These are phyloP conservation scores for Cutaneotrichosporon sp. DNA, from an alignment of 1,284 basidiomycete species.

Conservation along the genomic window DNA sequence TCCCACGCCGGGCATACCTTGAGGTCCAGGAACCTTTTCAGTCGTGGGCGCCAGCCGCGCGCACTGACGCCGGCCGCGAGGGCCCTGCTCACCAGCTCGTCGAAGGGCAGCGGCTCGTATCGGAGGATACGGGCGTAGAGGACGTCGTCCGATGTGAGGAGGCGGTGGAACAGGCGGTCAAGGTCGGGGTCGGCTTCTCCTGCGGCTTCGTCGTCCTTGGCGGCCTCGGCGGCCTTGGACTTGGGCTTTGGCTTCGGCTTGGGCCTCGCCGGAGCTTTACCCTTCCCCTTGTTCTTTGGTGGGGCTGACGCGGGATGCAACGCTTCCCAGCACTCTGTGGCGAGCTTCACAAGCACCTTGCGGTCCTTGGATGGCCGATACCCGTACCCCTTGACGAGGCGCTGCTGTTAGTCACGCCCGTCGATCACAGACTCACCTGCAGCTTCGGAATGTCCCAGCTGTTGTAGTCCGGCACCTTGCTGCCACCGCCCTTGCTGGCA, in stretches of 20 bases:
- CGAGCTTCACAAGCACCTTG: conserved; percentile 35
- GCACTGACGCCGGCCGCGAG: conserved; percentile 35
- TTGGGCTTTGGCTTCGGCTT: neutral
- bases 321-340: conserved; percentile 46
- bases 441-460: conserved; percentile 40
- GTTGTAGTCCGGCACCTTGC: conserved; percentile 43
- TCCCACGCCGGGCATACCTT: conserved; percentile 34
- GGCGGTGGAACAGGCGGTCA: conserved; percentile 31
- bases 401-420: neutral
- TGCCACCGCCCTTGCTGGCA: conserved; percentile 9
- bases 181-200: conserved; percentile 39
- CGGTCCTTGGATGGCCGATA: conserved; percentile 37
- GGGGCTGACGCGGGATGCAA: conserved; percentile 31
- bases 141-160: conserved; percentile 37
- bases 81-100: conserved; percentile 44
- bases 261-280: neutral
- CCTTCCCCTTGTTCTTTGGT: neutral
- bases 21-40: conserved; percentile 46
- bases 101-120: conserved; percentile 52
- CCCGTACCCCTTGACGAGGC: conserved; percentile 34
- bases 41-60: conserved; percentile 39
- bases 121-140: conserved; percentile 44
- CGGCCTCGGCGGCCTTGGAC: neutral
- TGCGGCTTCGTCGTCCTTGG: conserved; percentile 26
- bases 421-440: conserved; percentile 31